phyloP scores from a whole-genome alignment of 1,284 basidiomycete genomes.

The Ganoderma resinaceum region DNA sequence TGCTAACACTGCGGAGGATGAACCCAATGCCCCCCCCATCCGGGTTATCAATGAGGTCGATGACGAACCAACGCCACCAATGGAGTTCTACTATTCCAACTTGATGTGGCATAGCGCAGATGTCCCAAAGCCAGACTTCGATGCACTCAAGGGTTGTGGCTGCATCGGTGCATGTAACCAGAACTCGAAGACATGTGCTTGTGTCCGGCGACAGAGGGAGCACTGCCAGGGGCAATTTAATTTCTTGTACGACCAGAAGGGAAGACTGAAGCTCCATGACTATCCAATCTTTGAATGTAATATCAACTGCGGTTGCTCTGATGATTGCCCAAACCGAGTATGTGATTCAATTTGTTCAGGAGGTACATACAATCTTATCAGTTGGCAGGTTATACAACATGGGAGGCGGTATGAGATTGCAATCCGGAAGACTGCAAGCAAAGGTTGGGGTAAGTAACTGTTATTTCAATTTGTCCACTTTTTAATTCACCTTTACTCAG shows the following conservation, averaged over 20 bases:
- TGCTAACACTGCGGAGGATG: constrained; percentile 52
- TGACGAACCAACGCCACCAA: constrained; percentile 67
- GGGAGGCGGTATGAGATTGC: constrained; percentile 72
- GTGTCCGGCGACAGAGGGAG: constrained; percentile 62
- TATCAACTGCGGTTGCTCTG: constrained; percentile 79
- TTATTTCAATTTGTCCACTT: constrained; percentile 22
- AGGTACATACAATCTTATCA: background rate
- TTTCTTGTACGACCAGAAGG: constrained; percentile 72
- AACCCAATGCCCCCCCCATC: constrained; percentile 71
- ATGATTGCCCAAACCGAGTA: constrained; percentile 85
- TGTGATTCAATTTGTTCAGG: constrained; percentile 32
- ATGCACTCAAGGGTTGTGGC: constrained; percentile 67
- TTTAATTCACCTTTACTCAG: constrained; percentile 43
- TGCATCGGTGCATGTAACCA: constrained; percentile 81
- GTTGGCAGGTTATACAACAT: constrained; percentile 77
- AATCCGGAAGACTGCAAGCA: constrained; percentile 72
- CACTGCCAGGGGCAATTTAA: constrained; percentile 49
- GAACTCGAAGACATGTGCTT: constrained; percentile 70
- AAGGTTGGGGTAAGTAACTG: constrained; percentile 77
- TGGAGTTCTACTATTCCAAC: constrained; percentile 84
- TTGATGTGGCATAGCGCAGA: constrained; percentile 72
- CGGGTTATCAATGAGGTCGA: constrained; percentile 71
- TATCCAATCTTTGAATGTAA: constrained; percentile 91
- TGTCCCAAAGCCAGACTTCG: constrained; percentile 71
- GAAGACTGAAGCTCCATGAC: constrained; percentile 55